Evolutionary conservation across 345 rosid genomes (phyloP), one percentile per base, ranked within the genome.

Genomic region (Moricandia arvensis): DNA sequence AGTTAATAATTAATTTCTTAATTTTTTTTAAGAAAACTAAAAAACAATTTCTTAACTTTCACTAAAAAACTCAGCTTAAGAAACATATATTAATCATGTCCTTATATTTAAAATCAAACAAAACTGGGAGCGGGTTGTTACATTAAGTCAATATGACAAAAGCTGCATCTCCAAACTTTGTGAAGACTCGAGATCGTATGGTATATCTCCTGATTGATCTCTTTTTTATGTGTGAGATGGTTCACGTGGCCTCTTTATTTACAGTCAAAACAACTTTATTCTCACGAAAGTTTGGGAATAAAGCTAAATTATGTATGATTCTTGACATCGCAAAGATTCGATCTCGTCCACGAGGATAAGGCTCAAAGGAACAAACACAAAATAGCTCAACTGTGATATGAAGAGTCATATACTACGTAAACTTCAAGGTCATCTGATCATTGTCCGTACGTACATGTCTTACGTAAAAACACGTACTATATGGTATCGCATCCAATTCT

Each of bases 141-240:
- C n/a, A 11, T n/a, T 41, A 57, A 26, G 16, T 57, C 16, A 5
- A 70, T 70, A 61, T 21, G 69, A 72, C 10, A 59, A 63, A 61
- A 61, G 49, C 8, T 67, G 71, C 57, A 66, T 60, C 43, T 34
- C n/a, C 33, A 62, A 53, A 33, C 3, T 55, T 68, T 26, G 59
- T 13, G 70, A 69, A 63, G 75, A 54, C 80, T 76, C 70, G 75
- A 69, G 59, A 76, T 69, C 59, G 70, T 63, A 38, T 13, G 29
- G n/a, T 45, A 75, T 64, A 57, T 64, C 57, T 64, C 70, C 3
- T 65, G 71, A 57, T 43, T 75, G 26, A 67, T 75, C 0, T 7
- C 10, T 6, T n/a, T n/a, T n/a, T n/a, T 64, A 7, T 37, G 41
- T 37, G 41, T 37, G 4, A 3, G 47, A 41, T 41, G 47, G 53